These are phyloP conservation scores for Porpolomopsis calyptriformis DNA, from an alignment of 768 basidiomycete species.

Conservation along the genomic window DNA sequence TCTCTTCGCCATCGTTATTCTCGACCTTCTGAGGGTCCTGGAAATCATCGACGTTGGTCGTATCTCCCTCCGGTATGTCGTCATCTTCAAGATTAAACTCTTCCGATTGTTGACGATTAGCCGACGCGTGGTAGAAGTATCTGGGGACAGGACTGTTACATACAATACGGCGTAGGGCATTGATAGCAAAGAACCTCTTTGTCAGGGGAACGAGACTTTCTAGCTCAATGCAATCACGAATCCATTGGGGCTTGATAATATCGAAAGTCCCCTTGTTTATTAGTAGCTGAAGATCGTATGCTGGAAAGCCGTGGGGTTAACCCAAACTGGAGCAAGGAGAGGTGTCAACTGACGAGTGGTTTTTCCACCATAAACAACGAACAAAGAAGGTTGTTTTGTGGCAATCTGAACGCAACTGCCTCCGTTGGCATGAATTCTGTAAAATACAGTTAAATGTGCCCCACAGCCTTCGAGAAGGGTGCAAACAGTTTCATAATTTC, in stretches of 20 bases:
- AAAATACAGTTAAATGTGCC: not conserved
- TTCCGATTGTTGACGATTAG: conserved; percentile 33
- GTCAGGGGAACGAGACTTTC: conserved; percentile 47
- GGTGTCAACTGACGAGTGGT: conserved; percentile 45
- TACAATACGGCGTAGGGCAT: not conserved
- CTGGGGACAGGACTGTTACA: conserved; percentile 23
- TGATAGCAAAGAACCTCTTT: conserved; percentile 43
- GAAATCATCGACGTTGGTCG: not conserved
- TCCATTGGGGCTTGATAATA: conserved; percentile 74
- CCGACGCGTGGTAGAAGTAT: conserved; percentile 72
- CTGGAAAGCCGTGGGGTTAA: conserved; percentile 23
- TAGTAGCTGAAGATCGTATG: conserved; percentile 59
- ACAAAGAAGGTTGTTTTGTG: conserved; percentile 38
- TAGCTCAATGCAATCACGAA: conserved; percentile 62
- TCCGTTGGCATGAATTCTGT: conserved; percentile 62
- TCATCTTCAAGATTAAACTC: conserved; percentile 42
- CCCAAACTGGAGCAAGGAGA: not conserved
- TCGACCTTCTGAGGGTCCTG: not conserved
- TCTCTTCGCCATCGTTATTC: conserved; percentile 17
- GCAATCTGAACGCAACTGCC: conserved; percentile 55
- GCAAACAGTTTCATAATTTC: conserved; percentile 58
- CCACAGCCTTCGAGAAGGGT: not conserved
- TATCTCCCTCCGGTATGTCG: conserved; percentile 18
- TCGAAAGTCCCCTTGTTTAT: conserved; percentile 63
- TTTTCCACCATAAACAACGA: conserved; percentile 61